Conservation (phyloP, 352 stramenopile genomes). For the Phytophthora sojae region DNA sequence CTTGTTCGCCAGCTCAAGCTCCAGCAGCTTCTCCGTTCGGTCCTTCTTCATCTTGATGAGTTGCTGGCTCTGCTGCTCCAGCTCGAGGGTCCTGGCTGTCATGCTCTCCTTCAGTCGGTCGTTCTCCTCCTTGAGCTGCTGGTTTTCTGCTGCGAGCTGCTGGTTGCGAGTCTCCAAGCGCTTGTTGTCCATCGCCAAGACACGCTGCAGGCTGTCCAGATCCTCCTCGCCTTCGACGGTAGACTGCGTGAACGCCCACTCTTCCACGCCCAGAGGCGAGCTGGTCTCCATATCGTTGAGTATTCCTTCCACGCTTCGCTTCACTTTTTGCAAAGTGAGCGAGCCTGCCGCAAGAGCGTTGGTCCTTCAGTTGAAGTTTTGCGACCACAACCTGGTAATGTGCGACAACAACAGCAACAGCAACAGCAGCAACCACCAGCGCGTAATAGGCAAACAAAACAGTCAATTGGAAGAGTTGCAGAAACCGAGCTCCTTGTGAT, state of each 20-base stretch:
- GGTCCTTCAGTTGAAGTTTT: constrained; percentile 17
- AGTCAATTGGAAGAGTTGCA: constrained; percentile 40
- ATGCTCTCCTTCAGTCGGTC: too few relatives aligned
- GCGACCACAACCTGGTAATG: background rate
- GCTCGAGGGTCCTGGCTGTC: too few relatives aligned
- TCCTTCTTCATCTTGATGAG: too few relatives aligned
- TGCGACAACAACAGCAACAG: background rate
- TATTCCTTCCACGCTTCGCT: background rate
- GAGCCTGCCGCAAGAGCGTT: background rate
- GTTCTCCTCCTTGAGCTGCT: too few relatives aligned
- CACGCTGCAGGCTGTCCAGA: too few relatives aligned
- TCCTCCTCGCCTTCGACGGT: too few relatives aligned
- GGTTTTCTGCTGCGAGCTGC: too few relatives aligned
- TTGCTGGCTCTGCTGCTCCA: too few relatives aligned
- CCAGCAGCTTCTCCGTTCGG: too few relatives aligned
- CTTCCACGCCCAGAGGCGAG: background rate
- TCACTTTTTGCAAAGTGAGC: background rate
- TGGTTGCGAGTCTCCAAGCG: too few relatives aligned
- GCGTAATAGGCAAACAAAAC: constrained; percentile 31
- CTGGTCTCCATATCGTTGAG: background rate
- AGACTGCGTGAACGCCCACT: background rate
- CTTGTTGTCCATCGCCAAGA: too few relatives aligned
- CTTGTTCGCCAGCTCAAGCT: too few relatives aligned
- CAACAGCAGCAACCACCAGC: background rate
- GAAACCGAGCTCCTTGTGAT: constrained; percentile 36